Evolutionary conservation across 2,329 filamentous ascomycete genomes (phyloP).

Genomic region (Neonectria ditissima): DNA sequence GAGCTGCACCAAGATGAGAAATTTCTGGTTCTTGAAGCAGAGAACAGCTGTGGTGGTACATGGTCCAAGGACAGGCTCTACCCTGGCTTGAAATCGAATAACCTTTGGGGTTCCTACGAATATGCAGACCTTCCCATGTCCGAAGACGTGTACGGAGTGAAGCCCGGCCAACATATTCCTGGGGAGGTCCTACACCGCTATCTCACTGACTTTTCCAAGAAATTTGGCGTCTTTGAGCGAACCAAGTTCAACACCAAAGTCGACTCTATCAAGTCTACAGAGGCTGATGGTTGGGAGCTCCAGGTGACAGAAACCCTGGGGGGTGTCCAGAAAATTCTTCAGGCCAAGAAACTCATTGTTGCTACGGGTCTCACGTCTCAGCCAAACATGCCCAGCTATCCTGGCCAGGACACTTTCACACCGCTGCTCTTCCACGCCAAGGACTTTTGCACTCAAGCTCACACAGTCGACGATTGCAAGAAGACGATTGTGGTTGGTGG

Average conservation of each 20-base stretch:
- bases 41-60: constrained; percentile 65
- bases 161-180: constrained; percentile 49
- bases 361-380: constrained; percentile 61
- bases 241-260: constrained; percentile 64
- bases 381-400: constrained; percentile 54
- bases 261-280: constrained; percentile 50
- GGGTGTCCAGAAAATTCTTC: constrained; percentile 20
- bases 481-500: constrained; percentile 63
- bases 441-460: constrained; percentile 51
- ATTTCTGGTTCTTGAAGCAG: constrained; percentile 63
- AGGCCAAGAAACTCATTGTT: constrained; percentile 56
- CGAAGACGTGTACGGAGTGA: constrained; percentile 55
- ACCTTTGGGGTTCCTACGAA: constrained; percentile 71
- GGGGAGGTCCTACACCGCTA: constrained; percentile 50
- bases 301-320: constrained; percentile 8
- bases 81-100: constrained; percentile 71
- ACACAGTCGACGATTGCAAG: constrained; percentile 47
- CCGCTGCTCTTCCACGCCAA: constrained; percentile 57
- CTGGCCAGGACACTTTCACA: constrained; percentile 51
- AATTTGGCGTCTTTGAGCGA: constrained; percentile 60
- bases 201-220: constrained; percentile 49
- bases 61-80: constrained; percentile 70
- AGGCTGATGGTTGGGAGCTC: constrained; percentile 23
- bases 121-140: constrained; percentile 72
- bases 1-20: constrained; percentile 60